Evolutionary conservation across 2,329 filamentous ascomycete species (phyloP).

Genomic region (Fonsecaea pedrosoi): DNA sequence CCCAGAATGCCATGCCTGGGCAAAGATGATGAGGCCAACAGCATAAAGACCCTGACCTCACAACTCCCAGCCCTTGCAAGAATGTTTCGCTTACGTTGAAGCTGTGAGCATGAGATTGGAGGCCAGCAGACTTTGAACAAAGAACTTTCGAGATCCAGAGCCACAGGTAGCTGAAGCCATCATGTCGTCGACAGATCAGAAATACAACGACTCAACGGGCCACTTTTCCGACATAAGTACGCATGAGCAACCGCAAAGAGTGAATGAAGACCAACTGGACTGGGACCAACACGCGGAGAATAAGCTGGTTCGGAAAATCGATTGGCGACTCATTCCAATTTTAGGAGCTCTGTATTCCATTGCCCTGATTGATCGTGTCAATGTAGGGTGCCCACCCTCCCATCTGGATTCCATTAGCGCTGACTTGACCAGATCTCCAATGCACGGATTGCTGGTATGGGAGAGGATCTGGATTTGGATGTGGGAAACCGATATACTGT

Average conservation of each 20-base stretch:
- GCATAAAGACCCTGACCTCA: background rate
- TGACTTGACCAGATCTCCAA: slow-evolving; percentile 31
- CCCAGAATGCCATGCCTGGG: background rate
- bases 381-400: slow-evolving; percentile 21
- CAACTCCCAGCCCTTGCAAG: background rate
- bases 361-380: slow-evolving; percentile 31
- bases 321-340: slow-evolving; percentile 42
- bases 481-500: slow-evolving; percentile 71
- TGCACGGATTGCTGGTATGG: slow-evolving; percentile 42
- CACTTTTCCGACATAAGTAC: slow-evolving; percentile 4
- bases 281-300: slow-evolving; percentile 14
- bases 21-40: background rate
- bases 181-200: slow-evolving; percentile 16
- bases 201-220: slow-evolving; percentile 1
- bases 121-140: background rate
- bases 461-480: slow-evolving; percentile 30
- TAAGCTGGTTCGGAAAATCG: slow-evolving; percentile 35
- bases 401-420: background rate
- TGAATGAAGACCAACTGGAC: slow-evolving; percentile 1
- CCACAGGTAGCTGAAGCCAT: background rate
- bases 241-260: slow-evolving; percentile 3
- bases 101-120: background rate
- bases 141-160: background rate
- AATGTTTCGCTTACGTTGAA: too few species aligned
- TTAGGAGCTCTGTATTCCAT: slow-evolving; percentile 39